A percentile compares a stretch with the other conserved stretches of the same genome.
phyloP scores from a whole-genome alignment of 257 asterid species.

The Misopates orontium region DNA sequence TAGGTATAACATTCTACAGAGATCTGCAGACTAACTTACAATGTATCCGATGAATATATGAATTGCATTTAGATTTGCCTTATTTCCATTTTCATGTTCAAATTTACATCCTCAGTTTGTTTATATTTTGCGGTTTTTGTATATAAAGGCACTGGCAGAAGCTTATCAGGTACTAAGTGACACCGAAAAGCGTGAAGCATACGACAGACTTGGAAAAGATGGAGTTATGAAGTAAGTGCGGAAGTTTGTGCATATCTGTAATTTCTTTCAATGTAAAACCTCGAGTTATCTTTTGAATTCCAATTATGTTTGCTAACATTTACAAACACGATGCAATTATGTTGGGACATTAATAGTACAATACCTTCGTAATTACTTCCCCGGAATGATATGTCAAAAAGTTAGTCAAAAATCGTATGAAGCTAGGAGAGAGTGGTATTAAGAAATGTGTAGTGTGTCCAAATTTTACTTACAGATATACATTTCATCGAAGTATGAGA shows the following conservation, averaged over 20 bases:
- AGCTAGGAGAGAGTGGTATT: neutral
- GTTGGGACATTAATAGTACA: no score
- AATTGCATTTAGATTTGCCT: neutral
- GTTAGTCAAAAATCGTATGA: neutral
- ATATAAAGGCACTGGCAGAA: slow-evolving; percentile 71
- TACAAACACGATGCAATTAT: no score
- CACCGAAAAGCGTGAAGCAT: slow-evolving; percentile 66
- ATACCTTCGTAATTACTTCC: no score
- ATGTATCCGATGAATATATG: neutral
- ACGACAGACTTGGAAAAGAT: slow-evolving; percentile 66
- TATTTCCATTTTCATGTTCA: neutral
- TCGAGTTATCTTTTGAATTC: no score
- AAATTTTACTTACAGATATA: neutral
- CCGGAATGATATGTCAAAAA: no score
- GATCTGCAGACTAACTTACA: neutral
- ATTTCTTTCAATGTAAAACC: neutral
- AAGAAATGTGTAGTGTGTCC: neutral
- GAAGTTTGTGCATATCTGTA: neutral
- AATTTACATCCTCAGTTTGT: slow-evolving; percentile 9
- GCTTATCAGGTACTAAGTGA: slow-evolving; percentile 86
- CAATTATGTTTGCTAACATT: no score
- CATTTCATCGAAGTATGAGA: neutral
- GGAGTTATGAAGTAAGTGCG: slow-evolving; percentile 60
- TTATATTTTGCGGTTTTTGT: slow-evolving; percentile 13
- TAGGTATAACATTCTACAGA: neutral